phyloP scores from a whole-genome alignment of 805 yeast species.

The Millerago galiae region DNA sequence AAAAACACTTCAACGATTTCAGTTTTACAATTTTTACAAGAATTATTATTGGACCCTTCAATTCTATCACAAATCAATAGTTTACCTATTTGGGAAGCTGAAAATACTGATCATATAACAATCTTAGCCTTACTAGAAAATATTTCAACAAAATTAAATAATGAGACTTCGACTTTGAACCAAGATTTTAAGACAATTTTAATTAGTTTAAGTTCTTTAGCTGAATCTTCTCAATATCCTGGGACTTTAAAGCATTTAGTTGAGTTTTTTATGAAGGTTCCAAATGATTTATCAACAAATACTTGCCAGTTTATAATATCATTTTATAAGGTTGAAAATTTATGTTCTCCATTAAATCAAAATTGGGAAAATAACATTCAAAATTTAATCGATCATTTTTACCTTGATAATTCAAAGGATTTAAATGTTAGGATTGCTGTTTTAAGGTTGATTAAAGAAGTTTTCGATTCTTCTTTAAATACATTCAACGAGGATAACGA shows the following conservation, averaged over 20 bases:
- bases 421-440: constrained; percentile 26
- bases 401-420: constrained; percentile 21
- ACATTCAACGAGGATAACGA: constrained; percentile 6
- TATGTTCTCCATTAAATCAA: constrained; percentile 47
- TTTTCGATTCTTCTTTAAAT: constrained; percentile 19
- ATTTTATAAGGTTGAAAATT: constrained; percentile 40
- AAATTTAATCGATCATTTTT: constrained; percentile 40
- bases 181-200: constrained; percentile 31
- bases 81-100: constrained; percentile 32
- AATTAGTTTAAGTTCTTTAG: constrained; percentile 27
- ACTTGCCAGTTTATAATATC: constrained; percentile 39
- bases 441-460: constrained; percentile 24
- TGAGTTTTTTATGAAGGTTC: constrained; percentile 32
- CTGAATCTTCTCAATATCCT: constrained; percentile 26
- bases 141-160: constrained; percentile 19
- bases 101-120: constrained; percentile 15
- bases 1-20: constrained; percentile 35
- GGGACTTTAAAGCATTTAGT: constrained; percentile 40
- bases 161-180: constrained; percentile 24
- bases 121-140: constrained; percentile 15
- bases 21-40: constrained; percentile 33
- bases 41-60: constrained; percentile 29
- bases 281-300: constrained; percentile 31
- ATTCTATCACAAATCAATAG: constrained; percentile 30
- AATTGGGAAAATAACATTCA: constrained; percentile 46